These are phyloP conservation scores for Platismatia glauca DNA, from an alignment of 495 filamentous ascomycete species.

Conservation along the genomic window DNA sequence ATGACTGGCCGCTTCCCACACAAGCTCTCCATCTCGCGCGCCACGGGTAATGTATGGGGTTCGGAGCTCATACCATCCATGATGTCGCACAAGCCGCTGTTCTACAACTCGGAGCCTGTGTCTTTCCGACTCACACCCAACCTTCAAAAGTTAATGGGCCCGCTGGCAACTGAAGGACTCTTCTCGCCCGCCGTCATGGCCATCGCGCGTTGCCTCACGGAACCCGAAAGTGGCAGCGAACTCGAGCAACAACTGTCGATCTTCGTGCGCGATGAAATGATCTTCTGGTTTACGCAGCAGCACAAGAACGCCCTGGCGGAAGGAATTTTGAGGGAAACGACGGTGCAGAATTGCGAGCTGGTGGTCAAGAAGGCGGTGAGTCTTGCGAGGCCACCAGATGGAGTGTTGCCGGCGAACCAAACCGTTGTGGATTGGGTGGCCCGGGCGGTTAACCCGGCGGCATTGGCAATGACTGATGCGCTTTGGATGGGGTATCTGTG, in stretches of 20 bases:
- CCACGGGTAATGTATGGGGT: slow-evolving; percentile 90
- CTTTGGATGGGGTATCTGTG: slow-evolving; percentile 96
- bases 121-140: slow-evolving; percentile 97
- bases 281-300: slow-evolving; percentile 85
- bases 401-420: slow-evolving; percentile 85
- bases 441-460: slow-evolving; percentile 75
- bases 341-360: slow-evolving; percentile 78
- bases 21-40: slow-evolving; percentile 85
- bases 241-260: slow-evolving; percentile 86
- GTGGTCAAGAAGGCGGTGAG: slow-evolving; percentile 83
- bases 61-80: slow-evolving; percentile 84
- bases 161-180: slow-evolving; percentile 88
- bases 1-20: slow-evolving; percentile 91
- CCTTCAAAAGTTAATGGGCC: slow-evolving; percentile 89
- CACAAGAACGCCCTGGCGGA: slow-evolving; percentile 61
- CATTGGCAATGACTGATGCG: slow-evolving; percentile 74
- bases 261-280: slow-evolving; percentile 96
- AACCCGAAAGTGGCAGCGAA: slow-evolving; percentile 56
- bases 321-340: slow-evolving; percentile 69
- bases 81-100: slow-evolving; percentile 69
- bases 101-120: slow-evolving; percentile 89
- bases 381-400: slow-evolving; percentile 55
- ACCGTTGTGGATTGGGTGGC: slow-evolving; percentile 88
- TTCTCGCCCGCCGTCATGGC: slow-evolving; percentile 89
- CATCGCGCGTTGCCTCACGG: slow-evolving; percentile 90